Conservation (phyloP, 2,329 filamentous ascomycete species). For the Cryphonectria radicalis region DNA sequence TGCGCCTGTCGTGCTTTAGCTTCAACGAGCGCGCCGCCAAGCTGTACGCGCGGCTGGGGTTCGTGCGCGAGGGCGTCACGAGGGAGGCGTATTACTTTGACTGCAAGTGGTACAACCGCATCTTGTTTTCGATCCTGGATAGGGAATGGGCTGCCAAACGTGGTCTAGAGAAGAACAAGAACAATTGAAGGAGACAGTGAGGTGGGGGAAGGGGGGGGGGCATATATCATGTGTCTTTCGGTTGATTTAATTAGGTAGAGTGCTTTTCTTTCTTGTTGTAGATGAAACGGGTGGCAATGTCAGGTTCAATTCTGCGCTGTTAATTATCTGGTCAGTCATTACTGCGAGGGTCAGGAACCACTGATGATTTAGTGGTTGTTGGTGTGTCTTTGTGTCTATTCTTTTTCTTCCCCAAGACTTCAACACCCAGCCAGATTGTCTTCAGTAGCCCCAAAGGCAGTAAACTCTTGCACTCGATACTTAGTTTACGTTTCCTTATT, state of each 20-base stretch:
- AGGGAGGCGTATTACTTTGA: conserved; percentile 49
- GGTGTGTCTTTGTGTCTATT: neutral
- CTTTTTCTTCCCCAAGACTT: neutral
- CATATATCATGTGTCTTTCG: neutral
- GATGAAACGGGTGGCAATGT: conserved; percentile 1
- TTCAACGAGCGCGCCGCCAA: conserved; percentile 48
- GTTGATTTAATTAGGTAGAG: neutral
- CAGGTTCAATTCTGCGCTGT: neutral
- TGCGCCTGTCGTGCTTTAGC: conserved; percentile 44
- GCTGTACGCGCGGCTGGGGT: conserved; percentile 51
- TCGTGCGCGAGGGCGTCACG: conserved; percentile 47
- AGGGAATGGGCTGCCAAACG: conserved; percentile 41
- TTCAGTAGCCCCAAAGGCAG: too few relatives aligned
- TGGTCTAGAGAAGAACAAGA: neutral
- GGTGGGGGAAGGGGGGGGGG: neutral
- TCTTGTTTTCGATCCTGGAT: conserved; percentile 45
- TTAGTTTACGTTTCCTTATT: too few relatives aligned
- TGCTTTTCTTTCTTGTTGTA: neutral
- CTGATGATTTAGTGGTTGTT: too few relatives aligned
- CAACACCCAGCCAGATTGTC: neutral
- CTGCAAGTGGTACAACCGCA: conserved; percentile 44
- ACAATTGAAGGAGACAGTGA: neutral
- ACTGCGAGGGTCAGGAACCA: neutral
- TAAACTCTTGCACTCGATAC: too few relatives aligned
- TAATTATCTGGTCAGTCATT: too few relatives aligned